phyloP scores from a whole-genome alignment of 129 eudicot species.

The Lonicera japonica region DNA sequence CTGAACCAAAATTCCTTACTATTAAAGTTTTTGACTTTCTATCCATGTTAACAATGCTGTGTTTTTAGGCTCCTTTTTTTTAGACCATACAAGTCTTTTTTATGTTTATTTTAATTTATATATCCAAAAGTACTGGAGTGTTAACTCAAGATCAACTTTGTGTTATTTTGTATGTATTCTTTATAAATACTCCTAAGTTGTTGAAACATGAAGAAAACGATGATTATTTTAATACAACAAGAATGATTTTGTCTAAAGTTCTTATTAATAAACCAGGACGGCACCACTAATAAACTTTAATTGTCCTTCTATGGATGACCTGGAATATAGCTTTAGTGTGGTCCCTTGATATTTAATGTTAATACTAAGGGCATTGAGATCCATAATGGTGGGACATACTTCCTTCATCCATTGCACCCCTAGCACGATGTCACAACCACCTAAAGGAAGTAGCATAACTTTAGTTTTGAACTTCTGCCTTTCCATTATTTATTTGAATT shows the following conservation, averaged over 20 bases:
- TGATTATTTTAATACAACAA: slow-evolving; percentile 31
- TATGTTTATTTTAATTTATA: too few relatives aligned
- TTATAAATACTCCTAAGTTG: slow-evolving; percentile 27
- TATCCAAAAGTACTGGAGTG: too few relatives aligned
- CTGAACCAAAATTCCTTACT: not conserved
- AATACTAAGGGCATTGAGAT: too few relatives aligned
- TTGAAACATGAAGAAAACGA: slow-evolving; percentile 32
- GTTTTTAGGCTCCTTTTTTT: not conserved
- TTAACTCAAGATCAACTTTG: too few relatives aligned
- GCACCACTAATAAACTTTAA: not conserved
- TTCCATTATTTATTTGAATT: not conserved
- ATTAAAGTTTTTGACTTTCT: too few relatives aligned
- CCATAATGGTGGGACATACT: too few relatives aligned
- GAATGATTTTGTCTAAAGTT: slow-evolving; percentile 47
- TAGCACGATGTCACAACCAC: not conserved
- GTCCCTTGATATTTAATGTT: too few relatives aligned
- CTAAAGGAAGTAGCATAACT: not conserved
- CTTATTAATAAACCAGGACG: slow-evolving; percentile 58
- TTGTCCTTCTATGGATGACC: not conserved
- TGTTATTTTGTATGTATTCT: not conserved
- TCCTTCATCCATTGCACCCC: not conserved
- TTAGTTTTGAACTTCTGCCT: not conserved
- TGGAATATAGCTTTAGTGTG: too few relatives aligned
- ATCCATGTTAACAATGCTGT: not conserved
- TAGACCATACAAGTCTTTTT: not conserved